Evolutionary conservation across 2,329 filamentous ascomycete genomes (phyloP), one percentile per base, ranked within the genome.

Genomic region (Ophiostoma pallidulum): DNA sequence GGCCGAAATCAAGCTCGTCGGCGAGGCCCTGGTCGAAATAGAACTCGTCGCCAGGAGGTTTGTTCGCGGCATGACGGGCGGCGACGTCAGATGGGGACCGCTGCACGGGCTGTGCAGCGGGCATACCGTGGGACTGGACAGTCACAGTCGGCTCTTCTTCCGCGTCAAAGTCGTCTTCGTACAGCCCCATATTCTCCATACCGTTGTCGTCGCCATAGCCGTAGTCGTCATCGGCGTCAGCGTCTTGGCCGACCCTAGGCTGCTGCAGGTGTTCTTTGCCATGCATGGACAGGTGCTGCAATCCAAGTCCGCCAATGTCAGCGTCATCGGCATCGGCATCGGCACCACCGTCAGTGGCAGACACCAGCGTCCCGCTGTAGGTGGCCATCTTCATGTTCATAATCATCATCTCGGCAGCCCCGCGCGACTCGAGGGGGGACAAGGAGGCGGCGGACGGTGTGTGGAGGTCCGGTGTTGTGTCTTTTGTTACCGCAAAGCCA

Each of bases 11-110:
- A 7, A 66, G 59, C 54, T 67, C 65, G 37, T 67, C 65, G 0
- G 60, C 46, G 57, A 77, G 63, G 49, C 71, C 73, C 41, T 75
- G 72, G 74, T 70, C 54, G 78, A 63, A 87, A 60, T 86, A 86
- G 26, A 86, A 66, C 53, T 86, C 82, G 54, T 83, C 79, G 29
- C 77, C 72, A 43, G 66, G 16, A n/a, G n/a, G n/a, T n/a, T n/a
- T n/a, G n/a, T n/a, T n/a, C n/a, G n/a, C n/a, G 20, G 35, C 24
- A 28, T 16, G 29, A 43, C 31, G 8, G 40, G 14, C 14, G 29
- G 29, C 29, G 9, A 32, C 9, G 4, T 32, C 12, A n/a, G 12
- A 6, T 4, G 29, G 29, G 7, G 35, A 32, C 20, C 10, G 22
- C 12, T 26, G 39, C 7, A 22, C 18, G 14, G 45, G 36, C 16